phyloP scores from a whole-genome alignment of 148 eudicot genomes.

The Cornus controversa region DNA sequence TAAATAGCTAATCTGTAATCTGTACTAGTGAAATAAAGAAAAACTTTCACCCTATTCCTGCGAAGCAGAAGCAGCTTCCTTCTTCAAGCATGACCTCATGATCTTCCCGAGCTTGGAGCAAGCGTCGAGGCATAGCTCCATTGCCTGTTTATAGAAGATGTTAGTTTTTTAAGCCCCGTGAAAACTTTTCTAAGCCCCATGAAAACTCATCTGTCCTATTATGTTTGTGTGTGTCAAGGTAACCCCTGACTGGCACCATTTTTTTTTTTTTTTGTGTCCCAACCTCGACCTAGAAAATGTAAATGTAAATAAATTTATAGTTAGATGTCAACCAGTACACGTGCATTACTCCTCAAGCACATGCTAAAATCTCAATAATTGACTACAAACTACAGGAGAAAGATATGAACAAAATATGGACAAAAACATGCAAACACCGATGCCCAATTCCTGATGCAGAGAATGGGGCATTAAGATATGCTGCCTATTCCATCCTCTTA shows the following conservation, averaged over 20 bases:
- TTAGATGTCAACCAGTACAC: too few relatives aligned
- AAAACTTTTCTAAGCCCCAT: not conserved
- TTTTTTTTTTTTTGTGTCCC: too few relatives aligned
- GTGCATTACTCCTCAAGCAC: not conserved
- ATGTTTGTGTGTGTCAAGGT: too few relatives aligned
- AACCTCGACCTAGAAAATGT: not conserved
- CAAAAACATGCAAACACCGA: not conserved
- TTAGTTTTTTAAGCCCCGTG: not conserved
- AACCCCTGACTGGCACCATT: too few relatives aligned
- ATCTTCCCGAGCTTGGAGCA: conserved; percentile 80
- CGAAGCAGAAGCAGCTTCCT: conserved; percentile 56
- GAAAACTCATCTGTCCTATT: too few relatives aligned
- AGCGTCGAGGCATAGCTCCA: conserved; percentile 81
- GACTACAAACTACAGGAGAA: not conserved
- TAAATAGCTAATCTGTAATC: conserved; percentile 1
- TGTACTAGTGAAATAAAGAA: not conserved
- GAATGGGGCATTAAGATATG: not conserved
- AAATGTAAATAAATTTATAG: not conserved
- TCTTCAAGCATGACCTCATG: conserved; percentile 80
- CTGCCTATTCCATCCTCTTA: not conserved
- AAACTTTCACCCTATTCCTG: conserved; percentile 31
- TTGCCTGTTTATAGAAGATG: conserved; percentile 50
- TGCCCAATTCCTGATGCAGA: not conserved
- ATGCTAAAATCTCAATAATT: not conserved
- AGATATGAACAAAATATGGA: not conserved